These are phyloP conservation scores for Thymus mandschuricus DNA, from an alignment of 257 asterid species.

Conservation along the genomic window DNA sequence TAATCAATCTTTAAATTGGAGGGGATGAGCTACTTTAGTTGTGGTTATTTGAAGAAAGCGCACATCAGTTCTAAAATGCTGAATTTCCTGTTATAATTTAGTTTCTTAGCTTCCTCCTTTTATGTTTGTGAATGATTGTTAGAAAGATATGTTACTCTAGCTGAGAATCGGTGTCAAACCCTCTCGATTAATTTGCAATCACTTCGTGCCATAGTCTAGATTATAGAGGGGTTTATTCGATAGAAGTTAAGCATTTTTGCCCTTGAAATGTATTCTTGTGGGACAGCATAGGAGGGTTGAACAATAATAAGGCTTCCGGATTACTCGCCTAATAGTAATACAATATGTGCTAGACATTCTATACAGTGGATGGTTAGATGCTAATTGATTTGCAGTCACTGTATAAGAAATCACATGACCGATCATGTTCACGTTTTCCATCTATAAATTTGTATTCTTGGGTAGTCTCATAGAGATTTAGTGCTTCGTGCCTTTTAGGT, in stretches of 20 bases:
- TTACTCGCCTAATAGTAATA: not conserved
- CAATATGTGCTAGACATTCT: constrained; percentile 2
- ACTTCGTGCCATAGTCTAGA: not conserved
- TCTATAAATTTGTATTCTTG: not conserved
- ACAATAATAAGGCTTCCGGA: not conserved
- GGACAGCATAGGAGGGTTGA: not conserved
- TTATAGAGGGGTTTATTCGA: not conserved
- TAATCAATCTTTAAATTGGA: constrained; percentile 15
- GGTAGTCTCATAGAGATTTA: not conserved
- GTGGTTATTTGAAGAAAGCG: not conserved
- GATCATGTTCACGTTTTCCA: not conserved
- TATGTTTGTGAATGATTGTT: constrained; percentile 18
- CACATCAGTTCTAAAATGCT: not conserved
- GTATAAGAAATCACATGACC: not conserved
- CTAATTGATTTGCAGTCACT: constrained; percentile 8
- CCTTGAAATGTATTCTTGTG: not conserved
- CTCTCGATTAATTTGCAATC: constrained; percentile 8
- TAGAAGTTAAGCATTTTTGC: not conserved
- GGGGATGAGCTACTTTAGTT: not conserved
- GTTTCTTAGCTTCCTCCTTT: not conserved
- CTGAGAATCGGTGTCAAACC: constrained; percentile 5
- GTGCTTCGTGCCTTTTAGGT: constrained; percentile 13
- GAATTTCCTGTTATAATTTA: not conserved
- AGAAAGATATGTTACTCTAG: not conserved
- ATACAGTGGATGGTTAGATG: constrained; percentile 10